Evolutionary conservation across 805 yeast species (phyloP), one percentile per base, ranked within the genome.

Genomic region (Saturnispora serradocipensis): DNA sequence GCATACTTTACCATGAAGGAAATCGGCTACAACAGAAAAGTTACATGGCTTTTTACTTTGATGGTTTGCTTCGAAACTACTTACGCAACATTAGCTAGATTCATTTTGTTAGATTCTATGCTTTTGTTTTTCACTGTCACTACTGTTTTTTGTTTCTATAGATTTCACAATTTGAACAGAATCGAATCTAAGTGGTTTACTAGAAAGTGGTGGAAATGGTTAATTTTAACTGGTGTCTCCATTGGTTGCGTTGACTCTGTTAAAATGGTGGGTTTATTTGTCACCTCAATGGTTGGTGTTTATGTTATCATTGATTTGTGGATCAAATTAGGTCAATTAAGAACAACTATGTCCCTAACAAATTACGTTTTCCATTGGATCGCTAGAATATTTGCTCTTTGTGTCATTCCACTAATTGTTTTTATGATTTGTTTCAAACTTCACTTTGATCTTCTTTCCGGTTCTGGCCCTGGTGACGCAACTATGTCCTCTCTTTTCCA

Each of bases 211-310:
- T 93, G 96, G 96, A 81, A 81, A 65, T 91, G 97, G 96, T 69
- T 93, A 49, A 59, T 84, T 24, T 70, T 86, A 53, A 86, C 96
- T 8, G 99, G 99, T 58, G 70, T 88, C 49, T 73, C 81, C 45
- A 81, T 93, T 61, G 98, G 99, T 42, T 86, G 93, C 67, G 86
- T 90, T 18, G 84, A 91, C 64, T 85, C 96, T 28, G 95, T 89
- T 53, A 93, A 93, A 70, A 88, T 90, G 96, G 98, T 93, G 53
- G 99, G 99, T 61, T 75, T 91, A 52, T 88, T 93, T 61, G 88
- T 88, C 54, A 91, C 95, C 51, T 67, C 90, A 20, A 72, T 89
- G 58, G 89, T 93, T 51, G 99, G 99, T 50, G 79, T 88, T 58
- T 88, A 91, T 71, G 91, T 97, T 27, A 74, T 87, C 44, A 86